phyloP scores from a whole-genome alignment of 2,329 filamentous ascomycete genomes.

The Pseudogymnoascus sp. region DNA sequence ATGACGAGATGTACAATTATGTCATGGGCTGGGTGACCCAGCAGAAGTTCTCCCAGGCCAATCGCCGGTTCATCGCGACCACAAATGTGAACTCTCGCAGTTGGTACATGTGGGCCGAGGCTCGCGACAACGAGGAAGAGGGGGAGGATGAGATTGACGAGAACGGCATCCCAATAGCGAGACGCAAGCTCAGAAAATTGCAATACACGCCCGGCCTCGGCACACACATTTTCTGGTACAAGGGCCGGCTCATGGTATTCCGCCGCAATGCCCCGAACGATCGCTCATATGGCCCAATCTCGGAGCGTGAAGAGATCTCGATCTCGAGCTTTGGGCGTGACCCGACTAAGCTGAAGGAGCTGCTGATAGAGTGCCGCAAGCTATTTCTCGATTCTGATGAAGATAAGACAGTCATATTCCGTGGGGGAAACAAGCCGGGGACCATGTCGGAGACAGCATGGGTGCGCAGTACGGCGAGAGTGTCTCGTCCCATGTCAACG shows the following conservation, averaged over 20 bases:
- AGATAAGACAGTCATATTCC: constrained; percentile 57
- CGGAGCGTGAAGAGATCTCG: constrained; percentile 49
- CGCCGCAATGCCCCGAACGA: constrained; percentile 37
- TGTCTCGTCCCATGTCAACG: constrained; percentile 53
- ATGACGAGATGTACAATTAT: constrained; percentile 67
- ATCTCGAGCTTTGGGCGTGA: constrained; percentile 54
- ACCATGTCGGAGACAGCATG: constrained; percentile 40
- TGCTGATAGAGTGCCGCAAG: constrained; percentile 49
- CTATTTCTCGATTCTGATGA: constrained; percentile 49
- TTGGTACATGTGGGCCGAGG: constrained; percentile 38
- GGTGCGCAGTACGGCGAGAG: constrained; percentile 53
- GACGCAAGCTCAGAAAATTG: constrained; percentile 33
- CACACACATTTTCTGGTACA: constrained; percentile 61
- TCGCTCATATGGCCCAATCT: constrained; percentile 33
- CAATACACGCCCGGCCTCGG: constrained; percentile 60
- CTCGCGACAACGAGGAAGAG: constrained; percentile 38
- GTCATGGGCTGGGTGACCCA: constrained; percentile 60
- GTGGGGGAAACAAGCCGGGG: constrained; percentile 38
- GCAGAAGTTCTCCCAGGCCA: constrained; percentile 51
- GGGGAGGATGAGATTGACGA: constrained; percentile 27
- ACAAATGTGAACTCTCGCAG: constrained; percentile 48
- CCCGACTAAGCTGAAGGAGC: constrained; percentile 51
- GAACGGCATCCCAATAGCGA: constrained; percentile 25
- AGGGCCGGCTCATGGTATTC: constrained; percentile 48
- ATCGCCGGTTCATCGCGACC: constrained; percentile 56